Evolutionary conservation across 2,329 filamentous ascomycete species (phyloP).

Genomic region (Sarocladiaceae sp.): DNA sequence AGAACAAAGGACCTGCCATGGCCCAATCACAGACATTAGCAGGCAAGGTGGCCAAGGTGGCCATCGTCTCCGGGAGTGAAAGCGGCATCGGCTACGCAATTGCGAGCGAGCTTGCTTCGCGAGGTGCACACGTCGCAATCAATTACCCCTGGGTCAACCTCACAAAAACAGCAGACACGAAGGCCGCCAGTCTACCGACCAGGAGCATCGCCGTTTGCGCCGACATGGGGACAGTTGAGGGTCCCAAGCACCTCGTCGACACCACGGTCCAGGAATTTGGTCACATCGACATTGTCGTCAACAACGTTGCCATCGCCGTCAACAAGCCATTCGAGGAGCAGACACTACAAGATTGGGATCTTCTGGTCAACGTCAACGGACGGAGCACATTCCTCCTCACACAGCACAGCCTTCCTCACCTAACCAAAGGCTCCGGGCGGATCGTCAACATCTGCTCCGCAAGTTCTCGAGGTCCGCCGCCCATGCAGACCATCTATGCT

Average conservation of each 20-base stretch:
- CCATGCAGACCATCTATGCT: conserved; percentile 39
- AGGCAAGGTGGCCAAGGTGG: conserved; percentile 12
- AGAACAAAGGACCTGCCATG: no score
- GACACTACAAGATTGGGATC: conserved; percentile 33
- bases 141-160: conserved; percentile 40
- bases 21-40: not conserved
- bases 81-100: conserved; percentile 41
- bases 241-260: conserved; percentile 30
- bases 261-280: conserved; percentile 29
- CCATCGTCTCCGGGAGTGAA: conserved; percentile 16
- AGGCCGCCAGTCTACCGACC: conserved; percentile 20
- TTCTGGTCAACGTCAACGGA: conserved; percentile 35
- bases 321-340: conserved; percentile 33
- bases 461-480: conserved; percentile 28
- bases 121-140: conserved; percentile 42
- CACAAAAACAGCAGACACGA: conserved; percentile 21
- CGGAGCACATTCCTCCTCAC: conserved; percentile 37
- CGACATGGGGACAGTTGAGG: conserved; percentile 33
- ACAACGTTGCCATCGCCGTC: conserved; percentile 30
- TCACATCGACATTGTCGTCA: conserved; percentile 34
- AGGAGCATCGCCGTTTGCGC: conserved; percentile 34
- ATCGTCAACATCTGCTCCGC: conserved; percentile 39
- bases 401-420: conserved; percentile 31
- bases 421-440: conserved; percentile 27
- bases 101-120: conserved; percentile 36